phyloP scores from a whole-genome alignment of 2,329 filamentous ascomycete genomes.

The Knoxdaviesia proteae region DNA sequence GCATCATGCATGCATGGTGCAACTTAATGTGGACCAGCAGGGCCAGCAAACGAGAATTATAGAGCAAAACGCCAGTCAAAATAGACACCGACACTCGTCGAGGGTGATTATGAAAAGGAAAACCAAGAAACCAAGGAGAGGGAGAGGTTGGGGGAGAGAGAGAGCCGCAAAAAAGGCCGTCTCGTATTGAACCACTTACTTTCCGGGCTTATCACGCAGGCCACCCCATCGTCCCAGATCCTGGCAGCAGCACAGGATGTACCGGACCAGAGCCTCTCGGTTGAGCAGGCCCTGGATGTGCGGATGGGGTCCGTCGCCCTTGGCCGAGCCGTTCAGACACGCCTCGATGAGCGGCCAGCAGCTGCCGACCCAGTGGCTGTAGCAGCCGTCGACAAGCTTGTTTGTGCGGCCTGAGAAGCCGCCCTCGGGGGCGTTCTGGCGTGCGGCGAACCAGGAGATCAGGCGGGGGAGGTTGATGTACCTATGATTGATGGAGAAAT shows the following conservation, averaged over 20 bases:
- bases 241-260: conserved; percentile 80
- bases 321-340: conserved; percentile 35
- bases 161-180: neutral
- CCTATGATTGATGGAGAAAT: conserved; percentile 17
- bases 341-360: conserved; percentile 88
- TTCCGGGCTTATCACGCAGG: conserved; percentile 80
- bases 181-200: conserved; percentile 30
- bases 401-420: conserved; percentile 89
- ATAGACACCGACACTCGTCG: conserved; percentile 1
- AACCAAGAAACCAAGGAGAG: conserved; percentile 1
- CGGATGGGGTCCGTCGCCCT: conserved; percentile 7
- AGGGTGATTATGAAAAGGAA: neutral
- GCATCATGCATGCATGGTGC: no score
- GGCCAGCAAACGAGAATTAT: no score
- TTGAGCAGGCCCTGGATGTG: conserved; percentile 42
- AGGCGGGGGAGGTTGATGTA: conserved; percentile 59
- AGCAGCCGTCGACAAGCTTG: conserved; percentile 95
- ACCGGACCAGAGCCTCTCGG: conserved; percentile 66
- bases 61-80: conserved; percentile 1
- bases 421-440: conserved; percentile 79
- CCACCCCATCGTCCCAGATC: conserved; percentile 51
- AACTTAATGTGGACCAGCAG: no score
- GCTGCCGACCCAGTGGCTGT: conserved; percentile 91
- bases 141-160: neutral
- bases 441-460: conserved; percentile 70